Percentiles rank a stretch among this genome's conserved stretches.
Evolutionary conservation across 176 grass and related monocot genomes (phyloP).

Genomic region (Pontederia paniculata): DNA sequence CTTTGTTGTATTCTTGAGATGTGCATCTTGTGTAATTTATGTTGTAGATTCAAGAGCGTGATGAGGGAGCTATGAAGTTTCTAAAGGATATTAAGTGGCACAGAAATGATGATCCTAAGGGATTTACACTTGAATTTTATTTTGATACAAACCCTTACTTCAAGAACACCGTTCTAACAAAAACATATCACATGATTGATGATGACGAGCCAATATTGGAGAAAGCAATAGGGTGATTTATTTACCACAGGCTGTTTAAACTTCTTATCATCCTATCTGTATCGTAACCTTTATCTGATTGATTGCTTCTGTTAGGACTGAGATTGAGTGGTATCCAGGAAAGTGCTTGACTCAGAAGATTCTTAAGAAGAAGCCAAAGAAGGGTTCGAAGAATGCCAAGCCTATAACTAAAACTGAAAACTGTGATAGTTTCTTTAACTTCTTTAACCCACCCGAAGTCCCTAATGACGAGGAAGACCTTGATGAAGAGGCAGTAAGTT

Average conservation of each 20-base stretch:
- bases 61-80: constrained; percentile 14
- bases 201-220: constrained; percentile 7
- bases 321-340: constrained; percentile 9
- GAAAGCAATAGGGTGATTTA: constrained; percentile 12
- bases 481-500: constrained; percentile 14
- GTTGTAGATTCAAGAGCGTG: constrained; percentile 13
- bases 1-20: background rate
- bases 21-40: background rate
- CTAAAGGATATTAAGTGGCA: constrained; percentile 13
- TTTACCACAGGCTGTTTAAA: background rate
- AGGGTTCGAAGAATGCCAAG: constrained; percentile 17
- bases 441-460: constrained; percentile 8
- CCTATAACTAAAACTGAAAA: constrained; percentile 15
- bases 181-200: constrained; percentile 7
- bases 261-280: background rate
- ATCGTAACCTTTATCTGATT: background rate
- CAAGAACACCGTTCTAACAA: constrained; percentile 11
- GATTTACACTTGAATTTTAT: constrained; percentile 18
- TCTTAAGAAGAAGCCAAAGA: constrained; percentile 16
- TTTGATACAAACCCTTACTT: constrained; percentile 5
- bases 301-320: background rate
- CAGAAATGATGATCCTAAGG: constrained; percentile 15
- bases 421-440: constrained; percentile 13
- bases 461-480: constrained; percentile 6
- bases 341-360: constrained; percentile 19